phyloP scores from a whole-genome alignment of 2,329 filamentous ascomycete species.

The Rutstroemia sp. region DNA sequence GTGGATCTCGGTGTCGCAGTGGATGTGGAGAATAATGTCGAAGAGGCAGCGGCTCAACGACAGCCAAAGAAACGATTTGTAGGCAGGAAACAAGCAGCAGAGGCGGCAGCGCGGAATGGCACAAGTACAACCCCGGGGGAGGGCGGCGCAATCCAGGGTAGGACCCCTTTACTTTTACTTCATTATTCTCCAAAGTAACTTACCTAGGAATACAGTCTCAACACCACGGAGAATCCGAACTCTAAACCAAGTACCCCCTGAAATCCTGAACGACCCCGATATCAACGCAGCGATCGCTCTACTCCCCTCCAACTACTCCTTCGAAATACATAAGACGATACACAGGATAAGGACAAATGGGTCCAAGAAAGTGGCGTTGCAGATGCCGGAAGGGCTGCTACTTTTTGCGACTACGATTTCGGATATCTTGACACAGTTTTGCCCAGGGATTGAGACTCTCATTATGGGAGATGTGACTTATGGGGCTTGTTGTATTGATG shows the following conservation, averaged over 20 bases:
- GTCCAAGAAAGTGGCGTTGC: conserved; percentile 81
- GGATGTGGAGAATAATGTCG: conserved; percentile 52
- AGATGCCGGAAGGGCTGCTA: conserved; percentile 92
- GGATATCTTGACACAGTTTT: conserved; percentile 92
- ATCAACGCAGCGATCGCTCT: conserved; percentile 83
- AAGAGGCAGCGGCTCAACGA: conserved; percentile 41
- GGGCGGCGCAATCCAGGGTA: conserved; percentile 63
- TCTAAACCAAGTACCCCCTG: conserved; percentile 83
- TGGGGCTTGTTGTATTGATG: conserved; percentile 96
- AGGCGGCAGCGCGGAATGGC: conserved; percentile 39
- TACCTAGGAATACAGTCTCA: conserved; percentile 44
- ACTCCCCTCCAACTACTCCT: conserved; percentile 93
- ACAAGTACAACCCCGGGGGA: conserved; percentile 39
- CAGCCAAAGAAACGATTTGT: conserved; percentile 92
- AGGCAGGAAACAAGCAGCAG: conserved; percentile 66
- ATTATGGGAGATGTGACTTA: conserved; percentile 99
- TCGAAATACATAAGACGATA: conserved; percentile 97
- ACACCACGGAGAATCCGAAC: conserved; percentile 66
- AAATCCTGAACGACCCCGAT: conserved; percentile 76
- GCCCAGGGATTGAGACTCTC: conserved; percentile 80
- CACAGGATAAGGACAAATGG: conserved; percentile 78
- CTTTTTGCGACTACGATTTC: conserved; percentile 97
- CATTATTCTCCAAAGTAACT: neutral
- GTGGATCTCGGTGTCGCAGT: conserved; percentile 64
- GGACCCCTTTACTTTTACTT: conserved; percentile 20